These are phyloP conservation scores for Capronia epimyces DNA, from an alignment of 2,329 filamentous ascomycete genomes.

Conservation along the genomic window DNA sequence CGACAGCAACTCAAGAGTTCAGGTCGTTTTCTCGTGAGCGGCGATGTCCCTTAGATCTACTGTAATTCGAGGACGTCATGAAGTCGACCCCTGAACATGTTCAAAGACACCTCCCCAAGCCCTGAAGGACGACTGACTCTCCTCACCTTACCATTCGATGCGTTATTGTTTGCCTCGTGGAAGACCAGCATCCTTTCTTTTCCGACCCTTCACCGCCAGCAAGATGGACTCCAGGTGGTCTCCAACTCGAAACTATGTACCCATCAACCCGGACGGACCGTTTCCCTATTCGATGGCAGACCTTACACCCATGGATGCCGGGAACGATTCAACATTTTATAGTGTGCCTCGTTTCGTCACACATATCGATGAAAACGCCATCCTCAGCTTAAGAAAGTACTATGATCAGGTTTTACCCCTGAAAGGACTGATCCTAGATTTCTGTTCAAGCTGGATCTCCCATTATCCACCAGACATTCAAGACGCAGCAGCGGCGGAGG, in stretches of 20 bases:
- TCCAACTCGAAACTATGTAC: slow-evolving; percentile 19
- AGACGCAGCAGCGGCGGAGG: slow-evolving; percentile 19
- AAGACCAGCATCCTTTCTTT: slow-evolving; percentile 21
- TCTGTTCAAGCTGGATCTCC: slow-evolving; percentile 49
- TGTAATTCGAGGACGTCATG: background rate
- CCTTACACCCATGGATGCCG: slow-evolving; percentile 28
- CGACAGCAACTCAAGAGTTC: too few relatives aligned
- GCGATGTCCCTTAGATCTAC: background rate
- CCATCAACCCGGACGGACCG: slow-evolving; percentile 15
- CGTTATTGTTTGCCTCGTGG: background rate
- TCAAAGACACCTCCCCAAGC: too few relatives aligned
- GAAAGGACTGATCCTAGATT: slow-evolving; percentile 43
- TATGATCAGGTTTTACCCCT: slow-evolving; percentile 42
- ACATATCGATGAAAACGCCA: slow-evolving; percentile 50
- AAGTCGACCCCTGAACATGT: background rate
- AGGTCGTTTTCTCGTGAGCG: too few relatives aligned
- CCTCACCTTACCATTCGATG: background rate
- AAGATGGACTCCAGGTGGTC: slow-evolving; percentile 8
- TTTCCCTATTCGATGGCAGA: slow-evolving; percentile 29
- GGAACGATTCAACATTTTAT: slow-evolving; percentile 30
- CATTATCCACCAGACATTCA: slow-evolving; percentile 40
- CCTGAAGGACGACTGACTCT: background rate
- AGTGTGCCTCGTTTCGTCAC: slow-evolving; percentile 45
- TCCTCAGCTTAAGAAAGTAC: slow-evolving; percentile 42
- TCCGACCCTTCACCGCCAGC: slow-evolving; percentile 14